These are phyloP conservation scores for Phellopilus nigrolimitatus DNA, from an alignment of 1,284 basidiomycete genomes.

Conservation along the genomic window DNA sequence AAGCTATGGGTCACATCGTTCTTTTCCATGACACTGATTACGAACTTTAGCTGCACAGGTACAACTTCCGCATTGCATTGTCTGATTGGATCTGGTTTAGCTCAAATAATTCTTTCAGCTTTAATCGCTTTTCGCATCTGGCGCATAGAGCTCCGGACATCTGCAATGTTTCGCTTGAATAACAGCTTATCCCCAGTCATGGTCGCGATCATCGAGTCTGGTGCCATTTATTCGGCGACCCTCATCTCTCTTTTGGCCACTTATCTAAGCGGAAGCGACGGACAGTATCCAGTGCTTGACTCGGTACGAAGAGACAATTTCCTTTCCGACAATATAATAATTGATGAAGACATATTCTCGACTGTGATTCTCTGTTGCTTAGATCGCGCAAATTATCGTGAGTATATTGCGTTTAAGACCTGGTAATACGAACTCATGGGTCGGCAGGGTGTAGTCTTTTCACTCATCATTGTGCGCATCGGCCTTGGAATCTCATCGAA, in stretches of 20 bases:
- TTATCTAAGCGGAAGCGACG: constrained; percentile 32
- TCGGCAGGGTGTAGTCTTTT: constrained; percentile 33
- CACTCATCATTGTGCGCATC: constrained; percentile 33
- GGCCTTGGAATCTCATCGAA: constrained; percentile 30
- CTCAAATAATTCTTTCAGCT: constrained; percentile 23
- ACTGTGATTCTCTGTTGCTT: too few relatives aligned
- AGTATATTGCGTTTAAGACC: too few relatives aligned
- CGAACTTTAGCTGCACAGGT: constrained; percentile 21
- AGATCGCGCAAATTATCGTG: too few relatives aligned
- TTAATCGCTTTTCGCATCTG: constrained; percentile 36
- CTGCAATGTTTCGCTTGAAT: constrained; percentile 18
- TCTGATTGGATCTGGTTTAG: background rate
- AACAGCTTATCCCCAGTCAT: constrained; percentile 30
- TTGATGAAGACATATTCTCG: too few relatives aligned
- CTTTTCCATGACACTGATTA: constrained; percentile 21
- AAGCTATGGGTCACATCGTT: constrained; percentile 21
- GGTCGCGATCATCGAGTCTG: constrained; percentile 38
- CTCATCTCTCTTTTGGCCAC: constrained; percentile 32
- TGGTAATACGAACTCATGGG: too few relatives aligned
- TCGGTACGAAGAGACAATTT: too few relatives aligned
- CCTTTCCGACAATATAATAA: too few relatives aligned
- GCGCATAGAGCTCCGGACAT: constrained; percentile 30
- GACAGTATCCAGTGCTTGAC: constrained; percentile 37
- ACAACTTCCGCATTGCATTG: background rate
- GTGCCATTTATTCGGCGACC: constrained; percentile 36